Evolutionary conservation across 495 filamentous ascomycete genomes (phyloP).

Genomic region (Extremus antarcticus): DNA sequence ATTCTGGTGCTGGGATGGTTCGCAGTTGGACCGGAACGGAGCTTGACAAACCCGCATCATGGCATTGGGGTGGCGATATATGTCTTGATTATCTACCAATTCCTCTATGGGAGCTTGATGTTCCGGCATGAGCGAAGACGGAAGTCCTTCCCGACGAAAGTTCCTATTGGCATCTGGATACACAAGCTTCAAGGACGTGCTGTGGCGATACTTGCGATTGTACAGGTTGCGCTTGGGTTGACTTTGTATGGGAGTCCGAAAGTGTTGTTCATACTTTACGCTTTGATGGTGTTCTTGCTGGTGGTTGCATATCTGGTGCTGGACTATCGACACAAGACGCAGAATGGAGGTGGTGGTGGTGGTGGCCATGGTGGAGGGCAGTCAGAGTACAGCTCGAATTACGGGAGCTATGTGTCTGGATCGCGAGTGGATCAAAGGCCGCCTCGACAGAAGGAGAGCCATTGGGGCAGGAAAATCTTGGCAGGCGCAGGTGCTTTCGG

Average conservation of each 20-base stretch:
- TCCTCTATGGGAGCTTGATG: conserved; percentile 64
- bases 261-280: conserved; percentile 71
- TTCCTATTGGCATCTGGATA: conserved; percentile 62
- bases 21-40: conserved; percentile 64
- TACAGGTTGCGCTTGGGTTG: conserved; percentile 80
- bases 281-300: conserved; percentile 58
- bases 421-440: conserved; percentile 15
- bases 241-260: conserved; percentile 88
- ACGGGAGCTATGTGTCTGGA: conserved; percentile 41
- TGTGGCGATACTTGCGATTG: conserved; percentile 66
- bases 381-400: conserved; percentile 32
- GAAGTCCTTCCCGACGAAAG: conserved; percentile 38
- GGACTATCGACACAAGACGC: conserved; percentile 48
- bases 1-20: conserved; percentile 67
- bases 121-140: conserved; percentile 44
- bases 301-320: conserved; percentile 63
- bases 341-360: conserved; percentile 30
- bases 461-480: conserved; percentile 11
- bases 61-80: conserved; percentile 89
- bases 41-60: conserved; percentile 79
- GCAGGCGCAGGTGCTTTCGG: conserved; percentile 24
- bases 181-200: conserved; percentile 80
- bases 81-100: conserved; percentile 69
- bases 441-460: background rate
- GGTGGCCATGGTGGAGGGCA: conserved; percentile 17